Evolutionary conservation across 345 rosid genomes (phyloP).

Genomic region (Euphorbia pulcherrima): DNA sequence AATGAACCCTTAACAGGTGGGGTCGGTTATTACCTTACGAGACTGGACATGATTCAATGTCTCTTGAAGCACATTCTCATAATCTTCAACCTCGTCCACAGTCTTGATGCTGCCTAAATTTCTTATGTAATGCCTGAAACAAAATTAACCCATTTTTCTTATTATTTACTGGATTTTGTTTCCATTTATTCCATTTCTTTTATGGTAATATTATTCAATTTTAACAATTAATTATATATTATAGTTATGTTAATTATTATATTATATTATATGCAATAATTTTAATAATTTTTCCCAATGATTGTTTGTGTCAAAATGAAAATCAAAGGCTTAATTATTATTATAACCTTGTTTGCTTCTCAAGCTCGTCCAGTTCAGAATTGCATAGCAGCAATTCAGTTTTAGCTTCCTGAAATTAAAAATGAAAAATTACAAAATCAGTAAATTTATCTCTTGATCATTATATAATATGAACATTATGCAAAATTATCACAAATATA

Average conservation of each 20-base stretch:
- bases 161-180: not conserved
- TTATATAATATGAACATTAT: too few relatives aligned
- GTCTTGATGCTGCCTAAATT: constrained; percentile 14
- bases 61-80: constrained; percentile 14
- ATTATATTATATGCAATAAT: not conserved
- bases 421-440: too few relatives aligned
- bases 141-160: not conserved
- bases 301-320: not conserved
- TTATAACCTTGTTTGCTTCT: constrained; percentile 17
- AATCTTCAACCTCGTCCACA: constrained; percentile 8
- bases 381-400: not conserved
- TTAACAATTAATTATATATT: not conserved
- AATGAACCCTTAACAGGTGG: too few relatives aligned
- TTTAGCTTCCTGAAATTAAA: constrained; percentile 12
- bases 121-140: not conserved
- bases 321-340: not conserved
- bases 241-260: not conserved
- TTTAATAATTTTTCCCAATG: not conserved
- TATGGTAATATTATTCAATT: not conserved
- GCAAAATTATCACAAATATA: too few relatives aligned
- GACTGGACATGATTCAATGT: constrained; percentile 10
- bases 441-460: too few relatives aligned
- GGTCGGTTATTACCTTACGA: constrained; percentile 24
- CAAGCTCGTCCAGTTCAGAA: constrained; percentile 15
- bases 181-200: not conserved